A percentile compares a stretch with the other conserved stretches of the same genome.
phyloP scores from a whole-genome alignment of 352 stramenopile genomes.

The Aphanomyces euteiches region DNA sequence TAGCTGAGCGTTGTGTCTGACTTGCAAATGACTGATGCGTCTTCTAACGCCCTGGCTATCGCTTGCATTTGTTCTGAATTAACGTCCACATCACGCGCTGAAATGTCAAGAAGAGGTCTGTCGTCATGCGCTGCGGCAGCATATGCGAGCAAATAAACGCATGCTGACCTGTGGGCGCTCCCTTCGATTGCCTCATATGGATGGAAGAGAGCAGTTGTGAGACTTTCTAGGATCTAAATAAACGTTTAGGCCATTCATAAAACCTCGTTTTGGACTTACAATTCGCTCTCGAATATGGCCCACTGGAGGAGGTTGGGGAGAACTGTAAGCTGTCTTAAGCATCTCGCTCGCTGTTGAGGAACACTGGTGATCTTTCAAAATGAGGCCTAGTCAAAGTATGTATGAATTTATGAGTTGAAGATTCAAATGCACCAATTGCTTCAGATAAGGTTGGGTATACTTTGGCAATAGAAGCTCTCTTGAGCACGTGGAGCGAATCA shows the following conservation, averaged over 20 bases:
- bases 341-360: slow-evolving; percentile 53
- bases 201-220: slow-evolving; percentile 81
- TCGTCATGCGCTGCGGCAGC: slow-evolving; percentile 72
- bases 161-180: slow-evolving; percentile 58
- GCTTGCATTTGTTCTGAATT: slow-evolving; percentile 52
- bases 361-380: slow-evolving; percentile 45
- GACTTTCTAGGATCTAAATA: slow-evolving; percentile 61
- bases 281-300: slow-evolving; percentile 68
- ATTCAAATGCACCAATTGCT: slow-evolving; percentile 14
- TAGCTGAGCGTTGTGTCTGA: slow-evolving; percentile 83
- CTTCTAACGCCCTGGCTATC: slow-evolving; percentile 62
- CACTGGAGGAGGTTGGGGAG: slow-evolving; percentile 47
- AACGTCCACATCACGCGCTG: slow-evolving; percentile 31
- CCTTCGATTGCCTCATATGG: slow-evolving; percentile 55
- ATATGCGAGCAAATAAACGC: slow-evolving; percentile 67
- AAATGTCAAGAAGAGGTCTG: slow-evolving; percentile 62
- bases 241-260: neutral
- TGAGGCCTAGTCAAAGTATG: neutral
- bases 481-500: slow-evolving; percentile 55
- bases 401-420: no score
- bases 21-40: slow-evolving; percentile 74
- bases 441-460: slow-evolving; percentile 14
- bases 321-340: slow-evolving; percentile 67
- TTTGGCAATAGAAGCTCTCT: slow-evolving; percentile 1
- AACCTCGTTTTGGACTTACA: slow-evolving; percentile 38